Evolutionary conservation across 2,329 filamentous ascomycete species (phyloP), one percentile per base, ranked within the genome.

Genomic region (Sphaerulina musiva): DNA sequence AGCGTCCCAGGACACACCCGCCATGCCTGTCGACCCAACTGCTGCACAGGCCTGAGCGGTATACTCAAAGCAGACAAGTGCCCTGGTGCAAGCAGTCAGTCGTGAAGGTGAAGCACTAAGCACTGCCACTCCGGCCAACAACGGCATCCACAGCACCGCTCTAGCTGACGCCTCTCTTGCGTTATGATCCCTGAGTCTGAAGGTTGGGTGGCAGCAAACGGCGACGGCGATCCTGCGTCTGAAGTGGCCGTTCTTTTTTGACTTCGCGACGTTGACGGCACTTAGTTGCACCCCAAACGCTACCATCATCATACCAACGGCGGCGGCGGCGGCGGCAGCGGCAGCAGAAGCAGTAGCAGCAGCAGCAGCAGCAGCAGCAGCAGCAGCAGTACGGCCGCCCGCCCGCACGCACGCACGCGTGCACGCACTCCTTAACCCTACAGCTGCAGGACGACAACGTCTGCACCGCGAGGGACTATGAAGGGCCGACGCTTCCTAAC

Each of bases 161-260:
- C 38, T 51, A 42, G 50, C 56, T 56, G 56, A 54, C 58, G 60
- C 56, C 58, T 59, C 54, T 60, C 52, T 62, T 62, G 60, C 60
- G 60, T 62, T 58, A 62, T 60, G 56, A 60, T 60, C 60, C 60
- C 56, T 57, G 60, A 53, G 38, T 57, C 42, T 53, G 54, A 48
- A 54, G 50, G 54, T 59, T 59, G 59, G 55, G 53, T 58, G 56
- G 58, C 56, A 55, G 59, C 59, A 62, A 61, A 61, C 59, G 59
- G 59, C 50, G 55, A 49, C 54, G 59, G 48, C 57, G 50, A 53
- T 50, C 51, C 29, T 48, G 47, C 47, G 41, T 42, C 23, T 20
- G 36, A 23, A 43, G 41, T 12, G 31, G 34, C n/a, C 40, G 17
- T 17, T 42, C 26, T 29, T 29, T 29, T 29, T 4, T 34, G 23